These are phyloP conservation scores for Aspergillus oerlinghausenensis DNA, from an alignment of 2,329 filamentous ascomycete genomes.

Conservation along the genomic window DNA sequence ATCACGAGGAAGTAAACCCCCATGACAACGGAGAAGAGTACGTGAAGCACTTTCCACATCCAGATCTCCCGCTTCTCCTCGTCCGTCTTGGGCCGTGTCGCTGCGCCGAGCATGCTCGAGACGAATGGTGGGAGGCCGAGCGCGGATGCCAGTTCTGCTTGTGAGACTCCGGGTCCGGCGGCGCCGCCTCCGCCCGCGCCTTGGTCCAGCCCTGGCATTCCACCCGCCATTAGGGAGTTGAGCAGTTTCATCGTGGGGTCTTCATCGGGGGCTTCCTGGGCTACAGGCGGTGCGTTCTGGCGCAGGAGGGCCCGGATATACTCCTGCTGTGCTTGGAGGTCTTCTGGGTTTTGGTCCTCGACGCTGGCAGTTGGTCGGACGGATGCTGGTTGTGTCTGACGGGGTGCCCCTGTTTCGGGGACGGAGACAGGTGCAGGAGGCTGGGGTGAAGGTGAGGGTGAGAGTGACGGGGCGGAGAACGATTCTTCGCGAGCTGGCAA, in stretches of 20 bases:
- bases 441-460: constrained; percentile 24
- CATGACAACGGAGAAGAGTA: constrained; percentile 53
- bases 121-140: constrained; percentile 41
- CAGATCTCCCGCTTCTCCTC: constrained; percentile 31
- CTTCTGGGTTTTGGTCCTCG: constrained; percentile 27
- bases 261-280: constrained; percentile 19
- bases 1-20: constrained; percentile 49
- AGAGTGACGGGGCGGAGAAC: constrained; percentile 18
- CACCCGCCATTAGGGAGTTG: constrained; percentile 30
- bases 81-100: constrained; percentile 34
- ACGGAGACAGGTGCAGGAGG: constrained; percentile 15
- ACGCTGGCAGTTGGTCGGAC: constrained; percentile 4
- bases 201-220: constrained; percentile 23
- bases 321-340: constrained; percentile 39
- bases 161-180: constrained; percentile 11
- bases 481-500: constrained; percentile 21
- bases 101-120: constrained; percentile 36
- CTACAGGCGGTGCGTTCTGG: constrained; percentile 19
- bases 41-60: constrained; percentile 56
- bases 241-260: constrained; percentile 37
- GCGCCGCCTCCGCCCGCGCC: constrained; percentile 8
- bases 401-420: constrained; percentile 1
- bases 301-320: constrained; percentile 40
- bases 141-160: constrained; percentile 35
- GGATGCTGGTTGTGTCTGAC: constrained; percentile 13